phyloP scores from a whole-genome alignment of 768 basidiomycete genomes.

The Mycena epipterygia region DNA sequence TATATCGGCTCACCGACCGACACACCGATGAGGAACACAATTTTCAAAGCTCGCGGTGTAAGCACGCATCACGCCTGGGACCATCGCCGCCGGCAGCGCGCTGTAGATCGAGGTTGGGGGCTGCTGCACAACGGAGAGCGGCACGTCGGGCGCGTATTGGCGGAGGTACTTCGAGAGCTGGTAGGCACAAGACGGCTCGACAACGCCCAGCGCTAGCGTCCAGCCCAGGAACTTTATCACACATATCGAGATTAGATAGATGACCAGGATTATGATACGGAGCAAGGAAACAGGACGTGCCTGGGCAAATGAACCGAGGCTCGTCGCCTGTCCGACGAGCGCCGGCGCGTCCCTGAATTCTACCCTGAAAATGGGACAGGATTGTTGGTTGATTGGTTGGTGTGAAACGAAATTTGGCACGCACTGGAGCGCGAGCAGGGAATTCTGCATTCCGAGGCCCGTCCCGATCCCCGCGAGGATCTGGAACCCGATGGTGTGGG shows the following conservation, averaged over 20 bases:
- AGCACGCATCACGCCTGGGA: conserved; percentile 9
- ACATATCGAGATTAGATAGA: neutral
- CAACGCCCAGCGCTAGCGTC: conserved; percentile 20
- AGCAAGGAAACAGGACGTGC: too few species aligned
- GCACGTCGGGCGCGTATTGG: conserved; percentile 21
- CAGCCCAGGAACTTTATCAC: conserved; percentile 31
- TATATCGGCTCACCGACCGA: conserved; percentile 10
- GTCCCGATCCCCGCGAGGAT: conserved; percentile 24
- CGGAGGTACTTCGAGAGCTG: conserved; percentile 12
- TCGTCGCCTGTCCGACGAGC: conserved; percentile 13
- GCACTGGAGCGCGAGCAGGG: conserved; percentile 18
- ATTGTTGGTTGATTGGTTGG: neutral
- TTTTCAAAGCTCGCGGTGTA: conserved; percentile 2
- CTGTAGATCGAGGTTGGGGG: conserved; percentile 17
- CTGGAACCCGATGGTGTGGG: conserved; percentile 11
- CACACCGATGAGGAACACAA: conserved; percentile 18
- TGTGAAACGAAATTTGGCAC: neutral
- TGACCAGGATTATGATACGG: too few species aligned
- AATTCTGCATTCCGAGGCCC: conserved; percentile 28
- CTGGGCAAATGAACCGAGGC: conserved; percentile 14
- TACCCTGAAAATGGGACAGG: neutral
- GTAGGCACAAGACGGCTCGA: conserved; percentile 22
- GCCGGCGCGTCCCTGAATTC: too few species aligned
- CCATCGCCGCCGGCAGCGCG: neutral
- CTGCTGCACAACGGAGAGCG: neutral